A percentile compares a stretch with the other conserved stretches of the same genome.
phyloP scores from a whole-genome alignment of 495 filamentous ascomycete genomes.

The Neurospora africana region DNA sequence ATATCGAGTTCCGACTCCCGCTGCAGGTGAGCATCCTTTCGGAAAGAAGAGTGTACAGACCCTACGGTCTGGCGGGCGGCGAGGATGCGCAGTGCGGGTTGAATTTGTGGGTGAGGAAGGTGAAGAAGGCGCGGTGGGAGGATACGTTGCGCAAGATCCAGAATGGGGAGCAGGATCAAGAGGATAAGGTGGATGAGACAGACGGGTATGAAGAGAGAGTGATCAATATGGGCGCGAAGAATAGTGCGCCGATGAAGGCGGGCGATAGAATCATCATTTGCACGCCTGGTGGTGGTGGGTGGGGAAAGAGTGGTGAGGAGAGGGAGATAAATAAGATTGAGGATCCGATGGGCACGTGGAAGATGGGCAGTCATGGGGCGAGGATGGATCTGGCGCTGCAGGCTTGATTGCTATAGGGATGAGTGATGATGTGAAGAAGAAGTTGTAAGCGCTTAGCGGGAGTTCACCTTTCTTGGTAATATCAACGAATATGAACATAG shows the following conservation, averaged over 20 bases:
- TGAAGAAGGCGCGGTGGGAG: slow-evolving; percentile 40
- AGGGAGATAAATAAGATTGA: slow-evolving; percentile 28
- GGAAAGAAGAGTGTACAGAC: slow-evolving; percentile 75
- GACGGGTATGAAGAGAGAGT: slow-evolving; percentile 48
- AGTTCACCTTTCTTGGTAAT: neutral
- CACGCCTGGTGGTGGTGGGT: slow-evolving; percentile 65
- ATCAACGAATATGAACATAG: neutral
- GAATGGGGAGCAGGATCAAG: slow-evolving; percentile 19
- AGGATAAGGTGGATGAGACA: slow-evolving; percentile 21
- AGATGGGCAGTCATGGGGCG: slow-evolving; percentile 46
- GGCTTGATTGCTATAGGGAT: slow-evolving; percentile 8
- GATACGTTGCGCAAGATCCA: slow-evolving; percentile 25
- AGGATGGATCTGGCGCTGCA: slow-evolving; percentile 44
- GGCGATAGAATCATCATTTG: slow-evolving; percentile 75
- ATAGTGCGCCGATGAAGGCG: slow-evolving; percentile 73
- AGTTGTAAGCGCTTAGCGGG: neutral
- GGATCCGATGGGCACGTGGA: slow-evolving; percentile 52
- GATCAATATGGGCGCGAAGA: slow-evolving; percentile 88
- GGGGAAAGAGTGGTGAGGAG: slow-evolving; percentile 51
- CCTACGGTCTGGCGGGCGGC: slow-evolving; percentile 85
- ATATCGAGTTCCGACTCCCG: slow-evolving; percentile 88
- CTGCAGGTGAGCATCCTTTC: slow-evolving; percentile 83
- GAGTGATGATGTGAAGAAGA: neutral
- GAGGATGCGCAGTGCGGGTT: slow-evolving; percentile 67
- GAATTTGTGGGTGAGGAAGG: slow-evolving; percentile 77